phyloP scores from a whole-genome alignment of 2,329 filamentous ascomycete species.

The Aureobasidium subglaciale region DNA sequence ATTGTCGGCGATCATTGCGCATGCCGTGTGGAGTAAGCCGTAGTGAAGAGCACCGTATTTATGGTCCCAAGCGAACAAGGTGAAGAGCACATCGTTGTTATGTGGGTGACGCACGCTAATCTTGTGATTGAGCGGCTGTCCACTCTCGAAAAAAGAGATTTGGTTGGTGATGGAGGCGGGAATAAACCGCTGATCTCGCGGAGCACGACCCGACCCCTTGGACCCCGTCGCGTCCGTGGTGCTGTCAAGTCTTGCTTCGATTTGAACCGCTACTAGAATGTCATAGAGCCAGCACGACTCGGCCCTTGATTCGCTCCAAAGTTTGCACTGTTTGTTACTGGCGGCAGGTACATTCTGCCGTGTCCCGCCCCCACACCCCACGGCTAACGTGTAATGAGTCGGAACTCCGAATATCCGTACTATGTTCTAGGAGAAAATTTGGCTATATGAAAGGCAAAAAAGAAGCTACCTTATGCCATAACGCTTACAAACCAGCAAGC shows the following conservation, averaged over 20 bases:
- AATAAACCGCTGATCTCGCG: background rate
- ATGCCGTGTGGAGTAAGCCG: background rate
- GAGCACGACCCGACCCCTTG: background rate
- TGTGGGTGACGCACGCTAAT: background rate
- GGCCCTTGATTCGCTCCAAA: background rate
- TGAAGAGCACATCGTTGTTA: background rate
- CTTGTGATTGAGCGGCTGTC: background rate
- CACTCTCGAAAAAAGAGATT: background rate
- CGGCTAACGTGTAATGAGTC: too few species aligned
- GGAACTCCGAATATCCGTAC: too few species aligned
- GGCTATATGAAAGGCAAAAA: too few species aligned
- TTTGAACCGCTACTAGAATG: background rate
- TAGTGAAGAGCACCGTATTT: background rate
- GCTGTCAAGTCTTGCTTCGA: background rate
- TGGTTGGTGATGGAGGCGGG: background rate
- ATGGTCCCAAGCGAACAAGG: background rate
- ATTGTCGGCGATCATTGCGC: slow-evolving; percentile 9
- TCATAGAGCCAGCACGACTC: background rate
- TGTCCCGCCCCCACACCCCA: too few species aligned
- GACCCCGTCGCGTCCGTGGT: background rate
- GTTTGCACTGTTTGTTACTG: background rate
- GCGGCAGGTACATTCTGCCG: too few species aligned
- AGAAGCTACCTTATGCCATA: too few species aligned
- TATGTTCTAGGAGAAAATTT: too few species aligned
- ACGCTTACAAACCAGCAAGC: too few species aligned